phyloP scores from a whole-genome alignment of 2,329 filamentous ascomycete species.

The Botrytis pseudocinerea region DNA sequence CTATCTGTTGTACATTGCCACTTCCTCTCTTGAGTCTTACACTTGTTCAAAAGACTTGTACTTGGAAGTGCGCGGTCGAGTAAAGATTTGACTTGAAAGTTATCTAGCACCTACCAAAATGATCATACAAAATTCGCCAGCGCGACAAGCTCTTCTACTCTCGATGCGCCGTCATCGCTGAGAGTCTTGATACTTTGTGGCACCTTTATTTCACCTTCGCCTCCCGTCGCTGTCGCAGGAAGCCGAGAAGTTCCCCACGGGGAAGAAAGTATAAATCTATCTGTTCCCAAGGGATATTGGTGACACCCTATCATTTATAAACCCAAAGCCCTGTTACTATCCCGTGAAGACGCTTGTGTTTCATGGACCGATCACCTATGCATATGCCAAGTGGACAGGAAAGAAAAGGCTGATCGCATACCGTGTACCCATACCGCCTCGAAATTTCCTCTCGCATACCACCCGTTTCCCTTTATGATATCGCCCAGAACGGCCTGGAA shows the following conservation, averaged over 20 bases:
- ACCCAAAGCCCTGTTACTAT: background rate
- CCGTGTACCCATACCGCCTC: conserved; percentile 14
- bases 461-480: background rate
- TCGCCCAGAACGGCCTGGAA: background rate
- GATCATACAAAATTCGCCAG: background rate
- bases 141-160: background rate
- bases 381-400: conserved; percentile 17
- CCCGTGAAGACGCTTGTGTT: conserved; percentile 10
- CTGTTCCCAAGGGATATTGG: conserved; percentile 8
- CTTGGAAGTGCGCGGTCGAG: background rate
- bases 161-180: background rate
- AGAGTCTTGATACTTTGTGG: background rate
- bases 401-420: conserved; percentile 13
- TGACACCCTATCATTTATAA: background rate
- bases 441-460: background rate
- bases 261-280: conserved; percentile 1
- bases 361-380: conserved; percentile 10
- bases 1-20: background rate
- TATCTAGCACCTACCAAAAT: background rate
- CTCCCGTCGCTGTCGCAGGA: background rate
- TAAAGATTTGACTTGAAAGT: background rate
- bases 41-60: background rate
- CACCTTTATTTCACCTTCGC: background rate
- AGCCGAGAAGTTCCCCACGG: conserved; percentile 4
- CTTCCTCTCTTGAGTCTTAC: background rate